Conservation (phyloP, 2,329 filamentous ascomycete genomes). For the Diaporthe helianthi region DNA sequence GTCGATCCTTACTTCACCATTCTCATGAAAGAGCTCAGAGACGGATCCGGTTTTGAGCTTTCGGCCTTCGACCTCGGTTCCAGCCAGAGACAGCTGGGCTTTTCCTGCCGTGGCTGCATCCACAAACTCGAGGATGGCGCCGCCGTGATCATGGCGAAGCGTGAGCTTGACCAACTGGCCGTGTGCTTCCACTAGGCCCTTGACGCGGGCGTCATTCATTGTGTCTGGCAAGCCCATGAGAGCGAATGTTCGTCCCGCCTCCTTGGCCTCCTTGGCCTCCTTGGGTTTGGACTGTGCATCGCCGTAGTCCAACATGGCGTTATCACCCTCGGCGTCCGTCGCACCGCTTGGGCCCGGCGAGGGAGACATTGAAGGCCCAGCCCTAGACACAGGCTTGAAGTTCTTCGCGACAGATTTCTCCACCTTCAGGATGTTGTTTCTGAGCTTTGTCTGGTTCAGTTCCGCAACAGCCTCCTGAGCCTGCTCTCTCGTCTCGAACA, state of each 20-base stretch:
- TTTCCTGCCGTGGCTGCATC: slow-evolving; percentile 75
- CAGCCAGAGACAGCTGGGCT: slow-evolving; percentile 67
- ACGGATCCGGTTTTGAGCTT: slow-evolving; percentile 62
- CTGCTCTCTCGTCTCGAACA: slow-evolving; percentile 75
- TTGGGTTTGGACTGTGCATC: slow-evolving; percentile 24
- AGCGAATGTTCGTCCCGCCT: slow-evolving; percentile 65
- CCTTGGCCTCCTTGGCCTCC: slow-evolving; percentile 37
- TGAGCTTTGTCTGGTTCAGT: slow-evolving; percentile 75
- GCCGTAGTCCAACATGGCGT: slow-evolving; percentile 46
- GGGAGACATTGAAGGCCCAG: slow-evolving; percentile 44
- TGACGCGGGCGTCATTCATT: slow-evolving; percentile 85
- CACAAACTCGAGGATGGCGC: slow-evolving; percentile 84
- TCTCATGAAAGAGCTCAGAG: slow-evolving; percentile 61
- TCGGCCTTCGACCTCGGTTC: slow-evolving; percentile 60
- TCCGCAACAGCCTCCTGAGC: slow-evolving; percentile 70
- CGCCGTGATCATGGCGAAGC: slow-evolving; percentile 81
- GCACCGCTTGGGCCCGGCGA: slow-evolving; percentile 43
- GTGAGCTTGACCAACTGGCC: slow-evolving; percentile 78
- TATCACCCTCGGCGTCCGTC: slow-evolving; percentile 46
- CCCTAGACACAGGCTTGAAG: slow-evolving; percentile 61
- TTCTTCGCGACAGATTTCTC: slow-evolving; percentile 64
- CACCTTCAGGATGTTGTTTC: slow-evolving; percentile 71
- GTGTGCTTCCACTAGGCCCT: slow-evolving; percentile 72
- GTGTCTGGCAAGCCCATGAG: slow-evolving; percentile 91
- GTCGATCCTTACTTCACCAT: slow-evolving; percentile 53